Base-by-base conservation (phyloP, 495 filamentous ascomycete genomes). In the Mytilinidion resinicola region DNA sequence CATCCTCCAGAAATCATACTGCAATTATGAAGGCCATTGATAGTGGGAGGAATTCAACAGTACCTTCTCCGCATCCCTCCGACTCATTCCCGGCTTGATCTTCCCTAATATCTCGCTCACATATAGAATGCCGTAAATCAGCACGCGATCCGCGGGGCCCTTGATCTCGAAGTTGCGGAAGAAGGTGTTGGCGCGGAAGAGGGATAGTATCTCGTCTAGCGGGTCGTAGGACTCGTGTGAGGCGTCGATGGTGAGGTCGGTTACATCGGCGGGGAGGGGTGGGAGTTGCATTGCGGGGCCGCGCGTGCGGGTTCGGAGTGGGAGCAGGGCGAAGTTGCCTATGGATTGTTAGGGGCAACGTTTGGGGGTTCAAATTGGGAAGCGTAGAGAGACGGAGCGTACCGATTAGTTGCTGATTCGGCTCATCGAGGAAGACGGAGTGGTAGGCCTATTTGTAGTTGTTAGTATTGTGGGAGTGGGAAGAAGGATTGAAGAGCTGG, bases 121-220 rank as follows among this genome's bases (percentile, higher is more conserved):
- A 75, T 91, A 96, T 61, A 96, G 79, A 67, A 96, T 97, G 52
- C 92, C 91, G 75, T 98, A 98, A 65, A 98, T 93, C 57, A 98
- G 77, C 71, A 96, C 82, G 46, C 95, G 82, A 74, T 98, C 93
- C 54, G 93, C 93, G 34, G 90, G 89, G 15, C 93, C 93, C 70
- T 95, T 91, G 82, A 97, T 96, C 79, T 96, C 95, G 69, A 98
- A 98, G 79, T 98, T 98, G 64, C 95, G 87, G 79, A 98, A 98
- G 69, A 98, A 85, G 41, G 93, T 96, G 77, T 98, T 97, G 70
- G 95, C 92, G 51, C 93, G 89, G 82, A 96, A 98, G 33, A 96
- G 83, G 2, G 83, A 84, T 49, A 98, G 81, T 33, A 91, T 85
- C 75, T 98, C 93, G 74, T 98, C 93, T 9, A 96, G 80, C 53